phyloP scores from a whole-genome alignment of 805 yeast species.

The Debaryomyces castellii region DNA sequence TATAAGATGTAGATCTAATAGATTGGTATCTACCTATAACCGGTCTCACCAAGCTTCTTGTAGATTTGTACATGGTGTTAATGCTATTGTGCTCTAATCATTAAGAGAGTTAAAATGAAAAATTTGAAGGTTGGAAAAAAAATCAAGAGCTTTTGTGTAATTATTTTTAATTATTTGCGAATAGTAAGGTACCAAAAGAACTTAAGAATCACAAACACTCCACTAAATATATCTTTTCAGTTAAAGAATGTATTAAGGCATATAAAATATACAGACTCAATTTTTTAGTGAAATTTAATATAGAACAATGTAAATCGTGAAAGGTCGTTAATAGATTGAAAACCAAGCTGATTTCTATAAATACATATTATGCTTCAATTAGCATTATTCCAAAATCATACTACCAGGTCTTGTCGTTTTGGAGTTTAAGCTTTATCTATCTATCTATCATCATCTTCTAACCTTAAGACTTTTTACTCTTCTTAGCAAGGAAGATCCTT shows the following conservation, averaged over 20 bases:
- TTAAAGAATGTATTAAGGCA: not conserved
- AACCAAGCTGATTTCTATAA: not conserved
- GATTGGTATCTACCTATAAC: not conserved
- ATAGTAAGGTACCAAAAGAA: no score
- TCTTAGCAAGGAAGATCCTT: constrained; percentile 63
- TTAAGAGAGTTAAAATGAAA: not conserved
- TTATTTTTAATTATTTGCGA: no score
- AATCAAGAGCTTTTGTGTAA: not conserved
- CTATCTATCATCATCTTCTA: constrained; percentile 39
- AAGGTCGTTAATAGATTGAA: not conserved
- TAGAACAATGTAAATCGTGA: not conserved
- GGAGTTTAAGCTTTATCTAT: not conserved
- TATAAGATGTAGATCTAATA: constrained; percentile 24
- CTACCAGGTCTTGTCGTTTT: not conserved
- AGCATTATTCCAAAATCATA: not conserved
- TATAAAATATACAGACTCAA: not conserved
- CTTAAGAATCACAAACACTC: no score
- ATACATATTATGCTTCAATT: not conserved
- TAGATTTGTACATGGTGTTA: constrained; percentile 4
- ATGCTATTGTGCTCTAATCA: not conserved
- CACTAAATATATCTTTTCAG: no score
- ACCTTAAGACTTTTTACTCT: constrained; percentile 91
- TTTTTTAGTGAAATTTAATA: not conserved
- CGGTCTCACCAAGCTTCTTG: constrained; percentile 3
- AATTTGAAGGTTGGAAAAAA: not conserved